Conservation (phyloP, 805 yeast genomes). For the Kodamaea kaohsiungensis region DNA sequence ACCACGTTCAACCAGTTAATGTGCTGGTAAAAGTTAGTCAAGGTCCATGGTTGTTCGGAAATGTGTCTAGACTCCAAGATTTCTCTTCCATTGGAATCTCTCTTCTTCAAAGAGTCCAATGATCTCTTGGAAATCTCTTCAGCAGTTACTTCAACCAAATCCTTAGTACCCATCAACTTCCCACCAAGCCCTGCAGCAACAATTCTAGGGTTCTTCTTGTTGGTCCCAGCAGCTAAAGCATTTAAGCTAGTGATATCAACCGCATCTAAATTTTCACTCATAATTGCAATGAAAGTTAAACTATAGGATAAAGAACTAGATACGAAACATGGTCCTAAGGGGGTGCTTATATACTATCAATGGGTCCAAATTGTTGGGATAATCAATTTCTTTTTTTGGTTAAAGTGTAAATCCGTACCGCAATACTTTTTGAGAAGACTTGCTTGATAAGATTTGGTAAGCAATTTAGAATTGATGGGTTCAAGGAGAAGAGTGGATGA, state of each 20-base stretch:
- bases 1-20: conserved; percentile 76
- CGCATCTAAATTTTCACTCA: conserved; percentile 22
- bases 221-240: conserved; percentile 80
- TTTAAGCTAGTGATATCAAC: conserved; percentile 71
- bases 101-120: conserved; percentile 41
- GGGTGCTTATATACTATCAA: background rate
- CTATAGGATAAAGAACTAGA: background rate
- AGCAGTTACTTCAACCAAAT: conserved; percentile 66
- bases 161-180: conserved; percentile 77
- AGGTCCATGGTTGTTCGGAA: conserved; percentile 78
- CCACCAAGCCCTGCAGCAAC: conserved; percentile 82
- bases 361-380: conserved; percentile 5
- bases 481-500: too few relatives aligned
- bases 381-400: background rate
- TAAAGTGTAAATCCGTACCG: too few relatives aligned
- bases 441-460: too few relatives aligned
- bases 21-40: conserved; percentile 68
- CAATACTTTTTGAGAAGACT: too few relatives aligned
- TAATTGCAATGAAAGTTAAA: background rate
- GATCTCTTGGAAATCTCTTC: conserved; percentile 58
- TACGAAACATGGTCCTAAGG: too few relatives aligned
- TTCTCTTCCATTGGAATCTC: conserved; percentile 33
- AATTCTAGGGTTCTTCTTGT: conserved; percentile 66
- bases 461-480: too few relatives aligned
- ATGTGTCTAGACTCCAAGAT: conserved; percentile 53